A percentile compares a stretch with the other conserved stretches of the same genome.
Evolutionary conservation across 371 early-diverging fungal species (phyloP).

Genomic region (Zopfochytrium polystomum): DNA sequence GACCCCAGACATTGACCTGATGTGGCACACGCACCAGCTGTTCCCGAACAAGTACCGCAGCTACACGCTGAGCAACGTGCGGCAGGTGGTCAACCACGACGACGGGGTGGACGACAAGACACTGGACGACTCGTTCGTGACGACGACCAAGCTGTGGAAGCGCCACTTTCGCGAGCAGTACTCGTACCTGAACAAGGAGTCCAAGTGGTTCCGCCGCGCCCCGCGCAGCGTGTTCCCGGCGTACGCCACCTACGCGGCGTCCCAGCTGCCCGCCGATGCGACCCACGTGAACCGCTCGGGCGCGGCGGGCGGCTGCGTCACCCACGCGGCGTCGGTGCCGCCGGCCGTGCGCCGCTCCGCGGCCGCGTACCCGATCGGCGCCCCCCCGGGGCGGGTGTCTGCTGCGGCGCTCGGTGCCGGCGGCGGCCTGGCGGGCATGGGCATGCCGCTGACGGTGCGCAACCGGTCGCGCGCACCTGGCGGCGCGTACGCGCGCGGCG

Average conservation of each 20-base stretch:
- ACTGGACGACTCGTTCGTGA: slow-evolving; percentile 23
- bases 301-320: slow-evolving; percentile 11
- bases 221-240: slow-evolving; percentile 2
- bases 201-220: slow-evolving; percentile 16
- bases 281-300: background rate
- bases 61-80: slow-evolving; percentile 21
- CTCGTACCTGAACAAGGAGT: background rate
- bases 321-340: slow-evolving; percentile 12
- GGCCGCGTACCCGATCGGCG: slow-evolving; percentile 1
- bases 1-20: slow-evolving; percentile 40
- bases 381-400: slow-evolving; percentile 1
- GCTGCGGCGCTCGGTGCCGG: background rate
- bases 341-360: slow-evolving; percentile 4
- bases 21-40: slow-evolving; percentile 48
- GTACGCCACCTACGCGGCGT: background rate
- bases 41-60: slow-evolving; percentile 30
- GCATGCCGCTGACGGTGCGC: background rate
- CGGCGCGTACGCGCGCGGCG: background rate
- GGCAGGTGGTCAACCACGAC: slow-evolving; percentile 38
- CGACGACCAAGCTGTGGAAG: slow-evolving; percentile 32
- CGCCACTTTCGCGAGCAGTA: slow-evolving; percentile 22
- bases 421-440: background rate
- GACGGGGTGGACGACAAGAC: slow-evolving; percentile 25
- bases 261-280: background rate
- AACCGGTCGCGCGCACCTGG: background rate